Base-by-base conservation (phyloP, 345 rosid genomes). In the Moringa oleifera region DNA sequence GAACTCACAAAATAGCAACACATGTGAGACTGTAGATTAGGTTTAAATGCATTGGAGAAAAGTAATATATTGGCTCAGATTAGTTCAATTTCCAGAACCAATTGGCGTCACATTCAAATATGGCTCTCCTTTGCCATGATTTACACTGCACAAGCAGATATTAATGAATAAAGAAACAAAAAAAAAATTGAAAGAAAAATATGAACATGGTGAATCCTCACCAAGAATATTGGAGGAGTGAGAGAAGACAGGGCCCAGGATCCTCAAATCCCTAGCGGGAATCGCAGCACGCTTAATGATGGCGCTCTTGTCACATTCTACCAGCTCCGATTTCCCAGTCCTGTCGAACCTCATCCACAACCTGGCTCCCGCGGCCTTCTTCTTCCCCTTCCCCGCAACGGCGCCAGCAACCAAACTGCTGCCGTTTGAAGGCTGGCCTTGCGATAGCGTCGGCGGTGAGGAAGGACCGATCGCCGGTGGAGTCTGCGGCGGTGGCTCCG, bases 251-350 rank as follows among this genome's bases (percentile, higher is more conserved):
- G 99, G 96, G 59, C 96, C 96, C 25, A 93, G 95, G 49, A 93
- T 86, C 68, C 97, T 81, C 84, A 93, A 79, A 81, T 90, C 98
- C 80, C 98, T 78, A 60, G 97, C 81, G 3, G 98, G 97, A 68
- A 93, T 81, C 0, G 92, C 75, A 8, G 83, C 86, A 16, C 91
- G 83, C 64, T 79, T 82, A 22, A 90, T 84, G 59, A 93, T 90
- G 8, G 83, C 67, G 57, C 81, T 83, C 81, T 93, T 93, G 55
- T 90, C 97, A 51, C 88, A 90, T 61, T 93, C 98, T 64, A 87
- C 80, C 54, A 84, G 58, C 78, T 93, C 94, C 77, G 88, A 84
- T 20, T 71, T 79, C 55, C 97, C 97, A n/a, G 75, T 75, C 46
- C 86, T 70, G 67, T 93, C 97, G 57, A 85, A 82, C 73, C 86